phyloP scores from a whole-genome alignment of 352 stramenopile species.

The Phytopythium litorale region DNA sequence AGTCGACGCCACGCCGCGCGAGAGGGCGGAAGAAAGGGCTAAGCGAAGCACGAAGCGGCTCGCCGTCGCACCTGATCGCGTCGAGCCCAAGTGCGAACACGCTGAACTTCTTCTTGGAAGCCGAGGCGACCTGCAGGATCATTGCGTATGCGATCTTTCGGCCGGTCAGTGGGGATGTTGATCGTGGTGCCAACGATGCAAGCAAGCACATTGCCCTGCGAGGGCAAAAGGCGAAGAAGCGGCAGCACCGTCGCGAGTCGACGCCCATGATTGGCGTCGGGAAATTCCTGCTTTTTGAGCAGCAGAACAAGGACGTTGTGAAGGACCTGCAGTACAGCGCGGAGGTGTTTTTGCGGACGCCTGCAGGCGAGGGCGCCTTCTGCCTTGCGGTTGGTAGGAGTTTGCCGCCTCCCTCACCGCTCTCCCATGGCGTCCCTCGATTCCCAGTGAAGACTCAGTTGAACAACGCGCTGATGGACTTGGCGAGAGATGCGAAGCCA shows the following conservation, averaged over 20 bases:
- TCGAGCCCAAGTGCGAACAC: constrained; percentile 41
- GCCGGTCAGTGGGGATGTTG: constrained; percentile 24
- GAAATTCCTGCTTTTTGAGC: constrained; percentile 86
- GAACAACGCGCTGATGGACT: neutral
- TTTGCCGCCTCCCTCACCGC: constrained; percentile 39
- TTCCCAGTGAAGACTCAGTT: constrained; percentile 1
- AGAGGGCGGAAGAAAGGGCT: constrained; percentile 21
- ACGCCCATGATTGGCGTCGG: constrained; percentile 64
- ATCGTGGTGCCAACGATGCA: constrained; percentile 11
- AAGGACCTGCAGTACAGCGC: constrained; percentile 89
- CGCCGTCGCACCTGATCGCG: constrained; percentile 14
- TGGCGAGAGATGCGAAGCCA: constrained; percentile 4
- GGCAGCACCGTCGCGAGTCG: constrained; percentile 64
- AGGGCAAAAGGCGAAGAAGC: constrained; percentile 70
- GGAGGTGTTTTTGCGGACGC: constrained; percentile 72
- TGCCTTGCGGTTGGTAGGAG: constrained; percentile 62
- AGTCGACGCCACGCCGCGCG: constrained; percentile 34
- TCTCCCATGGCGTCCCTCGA: constrained; percentile 6
- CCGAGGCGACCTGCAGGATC: constrained; percentile 78
- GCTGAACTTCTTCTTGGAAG: constrained; percentile 79
- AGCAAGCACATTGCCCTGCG: constrained; percentile 21
- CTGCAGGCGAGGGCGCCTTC: constrained; percentile 68
- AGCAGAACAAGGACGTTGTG: constrained; percentile 90
- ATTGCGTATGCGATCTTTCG: constrained; percentile 79
- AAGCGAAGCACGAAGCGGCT: constrained; percentile 18